Evolutionary conservation across 192 early-diverging fungal genomes (phyloP).

Genomic region (Mortierella hygrophila): DNA sequence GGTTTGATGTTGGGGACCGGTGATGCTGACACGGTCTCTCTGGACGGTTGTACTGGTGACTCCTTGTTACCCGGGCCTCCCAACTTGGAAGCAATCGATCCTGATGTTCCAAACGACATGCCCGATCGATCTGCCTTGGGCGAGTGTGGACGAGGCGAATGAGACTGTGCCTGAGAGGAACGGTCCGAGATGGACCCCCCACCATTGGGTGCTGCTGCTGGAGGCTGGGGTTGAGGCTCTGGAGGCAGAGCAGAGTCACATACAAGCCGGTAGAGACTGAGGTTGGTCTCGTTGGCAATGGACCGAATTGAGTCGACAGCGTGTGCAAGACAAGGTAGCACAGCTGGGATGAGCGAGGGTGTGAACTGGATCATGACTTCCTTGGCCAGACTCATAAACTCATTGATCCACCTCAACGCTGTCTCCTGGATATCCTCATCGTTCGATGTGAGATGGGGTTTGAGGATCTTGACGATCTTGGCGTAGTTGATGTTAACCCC

Average conservation of each 20-base stretch:
- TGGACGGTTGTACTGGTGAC: neutral
- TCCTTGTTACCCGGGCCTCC: slow-evolving; percentile 9
- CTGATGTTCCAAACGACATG: slow-evolving; percentile 46
- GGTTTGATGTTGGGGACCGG: slow-evolving; percentile 16
- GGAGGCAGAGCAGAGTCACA: slow-evolving; percentile 67
- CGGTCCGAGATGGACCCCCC: slow-evolving; percentile 20
- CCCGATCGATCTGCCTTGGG: slow-evolving; percentile 50
- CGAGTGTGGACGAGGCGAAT: slow-evolving; percentile 38
- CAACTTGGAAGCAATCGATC: slow-evolving; percentile 50
- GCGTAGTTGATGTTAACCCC: slow-evolving; percentile 87
- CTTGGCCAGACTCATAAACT: slow-evolving; percentile 87
- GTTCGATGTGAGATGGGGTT: slow-evolving; percentile 80
- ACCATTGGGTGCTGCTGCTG: slow-evolving; percentile 1
- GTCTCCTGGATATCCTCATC: slow-evolving; percentile 95
- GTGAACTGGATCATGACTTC: slow-evolving; percentile 87
- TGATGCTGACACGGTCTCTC: slow-evolving; percentile 8
- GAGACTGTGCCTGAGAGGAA: slow-evolving; percentile 1
- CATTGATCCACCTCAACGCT: slow-evolving; percentile 92
- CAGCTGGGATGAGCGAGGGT: slow-evolving; percentile 83
- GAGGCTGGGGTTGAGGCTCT: slow-evolving; percentile 26
- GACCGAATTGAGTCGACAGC: slow-evolving; percentile 71
- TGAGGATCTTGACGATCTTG: slow-evolving; percentile 85
- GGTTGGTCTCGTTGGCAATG: slow-evolving; percentile 88
- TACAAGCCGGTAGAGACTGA: slow-evolving; percentile 83
- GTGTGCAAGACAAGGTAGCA: slow-evolving; percentile 91